phyloP scores from a whole-genome alignment of 225 moss, liverwort and hornwort genomes.

The Bryum argenteum region DNA sequence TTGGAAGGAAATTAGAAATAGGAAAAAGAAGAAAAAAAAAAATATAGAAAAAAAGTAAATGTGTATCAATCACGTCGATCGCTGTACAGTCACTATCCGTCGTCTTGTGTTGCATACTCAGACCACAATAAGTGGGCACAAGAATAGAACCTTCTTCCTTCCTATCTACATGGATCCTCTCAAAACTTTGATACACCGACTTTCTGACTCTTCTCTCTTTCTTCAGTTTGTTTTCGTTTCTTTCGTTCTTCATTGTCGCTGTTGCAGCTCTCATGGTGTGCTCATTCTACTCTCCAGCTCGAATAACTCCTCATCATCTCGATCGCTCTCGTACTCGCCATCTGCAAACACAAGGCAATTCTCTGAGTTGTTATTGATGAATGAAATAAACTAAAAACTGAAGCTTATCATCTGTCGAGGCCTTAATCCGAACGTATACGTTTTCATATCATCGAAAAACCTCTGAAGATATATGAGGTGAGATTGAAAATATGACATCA shows the following conservation, averaged over 20 bases:
- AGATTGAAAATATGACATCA: too few species aligned
- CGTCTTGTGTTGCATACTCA: constrained; percentile 48
- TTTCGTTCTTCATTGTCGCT: background rate
- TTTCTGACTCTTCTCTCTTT: constrained; percentile 28
- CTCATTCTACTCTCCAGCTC: constrained; percentile 69
- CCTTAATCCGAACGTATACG: too few species aligned
- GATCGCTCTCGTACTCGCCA: constrained; percentile 63
- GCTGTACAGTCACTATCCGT: constrained; percentile 58
- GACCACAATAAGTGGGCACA: constrained; percentile 60
- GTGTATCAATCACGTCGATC: constrained; percentile 51
- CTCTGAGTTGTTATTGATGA: too few species aligned
- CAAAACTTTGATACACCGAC: constrained; percentile 66
- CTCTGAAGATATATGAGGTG: too few species aligned
- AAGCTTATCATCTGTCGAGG: too few species aligned
- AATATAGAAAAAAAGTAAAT: constrained; percentile 44
- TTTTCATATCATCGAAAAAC: too few species aligned
- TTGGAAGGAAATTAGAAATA: background rate
- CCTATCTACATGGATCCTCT: constrained; percentile 66
- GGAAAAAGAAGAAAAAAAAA: background rate
- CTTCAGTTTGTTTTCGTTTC: background rate
- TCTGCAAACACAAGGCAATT: constrained; percentile 38
- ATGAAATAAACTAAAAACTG: too few species aligned
- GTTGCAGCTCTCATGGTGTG: constrained; percentile 36
- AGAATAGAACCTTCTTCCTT: constrained; percentile 28
- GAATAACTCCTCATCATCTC: constrained; percentile 61